Base-by-base conservation (phyloP, 108 stramenopile species). In the Nitzschia sp. region DNA sequence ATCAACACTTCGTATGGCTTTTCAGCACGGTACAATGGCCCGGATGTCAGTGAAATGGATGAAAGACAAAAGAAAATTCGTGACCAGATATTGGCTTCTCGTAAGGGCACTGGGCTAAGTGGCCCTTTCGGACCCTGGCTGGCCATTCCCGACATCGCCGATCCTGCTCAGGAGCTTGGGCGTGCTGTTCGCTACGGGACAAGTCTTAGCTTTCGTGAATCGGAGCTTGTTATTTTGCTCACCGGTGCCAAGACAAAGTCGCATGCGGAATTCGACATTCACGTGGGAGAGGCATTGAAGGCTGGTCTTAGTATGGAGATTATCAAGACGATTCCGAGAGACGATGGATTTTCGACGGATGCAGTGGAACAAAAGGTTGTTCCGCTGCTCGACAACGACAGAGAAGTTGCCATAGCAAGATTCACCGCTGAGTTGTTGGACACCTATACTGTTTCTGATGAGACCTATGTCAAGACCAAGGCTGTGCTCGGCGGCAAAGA, bases 91-190 rank as follows among this genome's bases (percentile, higher is more conserved):
- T 66, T 93, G 48, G 59, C 62, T 0, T 74, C 80, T 19, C 87
- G 92, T 27, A 85, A 85, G 18, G 62, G 82, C 6, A 94, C 93
- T 9, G 93, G 93, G 1, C 66, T 94, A 29, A 79, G 78, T 23
- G 93, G 93, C 15, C 93, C 93, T 0, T 94, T 94, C 64, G 90
- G 90, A n/a, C 91, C 91, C 21, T 92, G 91, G 93, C 63, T 94
- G 35, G 81, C 88, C 11, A 69, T 85, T 18, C 90, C 93, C 2
- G 33, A 46, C 3, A 94, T 91, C 62, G 90, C 87, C 17, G 38
- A 71, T 33, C 88, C 89, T 9, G 79, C 87, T 0, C 88, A 89
- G 61, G 27, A 65, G 38, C 61, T 94, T 36, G 93, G 93, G 28
- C 66, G 58, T 26, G 83, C 72, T 3, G 84, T 82, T 65, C 80